Conservation (phyloP, 331 rosid species). For the Pyracantha coccinea region DNA sequence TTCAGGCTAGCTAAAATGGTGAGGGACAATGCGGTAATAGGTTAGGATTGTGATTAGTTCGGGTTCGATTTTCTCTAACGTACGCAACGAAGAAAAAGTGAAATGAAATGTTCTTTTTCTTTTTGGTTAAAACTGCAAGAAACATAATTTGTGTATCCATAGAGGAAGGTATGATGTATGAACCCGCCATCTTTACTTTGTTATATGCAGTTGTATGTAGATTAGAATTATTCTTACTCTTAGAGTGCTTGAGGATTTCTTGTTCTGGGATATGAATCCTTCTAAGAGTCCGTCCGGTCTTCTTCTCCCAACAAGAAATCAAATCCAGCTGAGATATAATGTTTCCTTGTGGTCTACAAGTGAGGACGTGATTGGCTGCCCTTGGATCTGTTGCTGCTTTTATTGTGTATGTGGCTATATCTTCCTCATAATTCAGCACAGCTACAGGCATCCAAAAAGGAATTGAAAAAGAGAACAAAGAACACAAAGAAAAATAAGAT, state of each 20-base stretch:
- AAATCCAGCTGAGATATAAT: slow-evolving; percentile 27
- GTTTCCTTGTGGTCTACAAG: slow-evolving; percentile 18
- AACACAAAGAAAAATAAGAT: no score
- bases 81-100: no score
- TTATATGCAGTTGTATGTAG: no score
- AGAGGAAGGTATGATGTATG: no score
- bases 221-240: slow-evolving; percentile 15
- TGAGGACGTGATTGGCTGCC: slow-evolving; percentile 18
- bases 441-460: not conserved
- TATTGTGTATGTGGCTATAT: slow-evolving; percentile 27
- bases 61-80: no score
- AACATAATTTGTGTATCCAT: no score
- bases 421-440: slow-evolving; percentile 32
- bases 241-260: slow-evolving; percentile 6
- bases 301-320: slow-evolving; percentile 26
- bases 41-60: no score
- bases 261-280: slow-evolving; percentile 9
- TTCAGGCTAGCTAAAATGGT: no score
- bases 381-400: slow-evolving; percentile 29
- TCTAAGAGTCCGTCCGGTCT: slow-evolving; percentile 22
- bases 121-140: no score
- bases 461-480: no score
- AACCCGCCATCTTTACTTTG: not conserved
- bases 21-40: no score
- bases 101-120: no score